Base-by-base conservation (phyloP, 208 protist genomes). In the Balamuthia mandrillaris region DNA sequence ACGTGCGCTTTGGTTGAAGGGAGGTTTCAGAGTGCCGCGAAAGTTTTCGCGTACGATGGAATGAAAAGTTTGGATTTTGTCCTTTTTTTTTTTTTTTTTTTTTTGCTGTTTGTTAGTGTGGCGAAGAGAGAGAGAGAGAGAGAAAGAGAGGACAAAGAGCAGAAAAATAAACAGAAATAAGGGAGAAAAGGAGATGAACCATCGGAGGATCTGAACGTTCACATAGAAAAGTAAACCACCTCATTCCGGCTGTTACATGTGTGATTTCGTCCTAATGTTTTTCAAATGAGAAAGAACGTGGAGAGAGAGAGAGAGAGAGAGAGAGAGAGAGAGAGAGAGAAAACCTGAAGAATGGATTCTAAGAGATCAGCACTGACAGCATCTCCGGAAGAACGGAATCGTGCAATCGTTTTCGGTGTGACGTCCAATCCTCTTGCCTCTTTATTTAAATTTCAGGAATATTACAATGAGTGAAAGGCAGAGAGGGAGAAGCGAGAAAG, bases 171-270 rank as follows among this genome's bases (percentile, higher is more conserved):
- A n/a, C 14, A 12, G 12, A n/a, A 18, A 54, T 54, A 12, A 12
- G 18, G 14, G 12, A 18, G 12, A 54, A n/a, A 18, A 12, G 47
- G 47, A n/a, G 12, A n/a, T 54, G 12, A n/a, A 54, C 72, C 72
- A 63, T 21, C 4, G 72, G 49, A 10, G 72, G 72, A 0, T 81
- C 52, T 2, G 72, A 27, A 6, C 27, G 72, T 18, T 81, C 2
- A 49, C 72, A 81, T n/a, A 81, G 35, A 21, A 61, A 81, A 2
- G 45, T 81, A 31, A 81, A 81, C 72, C 72, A 81, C 52, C 60
- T 81, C 72, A 81, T 63, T 18, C 72, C 72, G 7, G 72, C 72
- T 4, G 49, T 61, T 12, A 81, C 72, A 24, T 81, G 72, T 0
- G 72, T 81, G 24, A 81, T 81, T 41, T 81, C 72, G 35, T 81